Conservation (phyloP, 2,329 filamentous ascomycete genomes). For the Colletotrichum sp. region DNA sequence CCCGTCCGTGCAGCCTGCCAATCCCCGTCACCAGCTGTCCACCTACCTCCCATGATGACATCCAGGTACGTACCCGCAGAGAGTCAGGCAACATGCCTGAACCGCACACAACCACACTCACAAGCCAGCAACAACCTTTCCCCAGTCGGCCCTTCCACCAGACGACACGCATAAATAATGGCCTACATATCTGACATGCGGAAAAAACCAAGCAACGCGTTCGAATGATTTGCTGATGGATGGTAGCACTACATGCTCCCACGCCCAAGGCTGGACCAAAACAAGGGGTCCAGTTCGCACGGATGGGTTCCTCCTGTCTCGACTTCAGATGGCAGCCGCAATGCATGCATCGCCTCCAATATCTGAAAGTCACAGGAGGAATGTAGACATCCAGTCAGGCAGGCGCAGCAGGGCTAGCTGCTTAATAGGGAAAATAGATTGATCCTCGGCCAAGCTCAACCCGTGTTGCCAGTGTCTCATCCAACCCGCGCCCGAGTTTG, state of each 20-base stretch:
- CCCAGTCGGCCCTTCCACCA: background rate
- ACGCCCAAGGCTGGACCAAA: background rate
- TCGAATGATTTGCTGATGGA: background rate
- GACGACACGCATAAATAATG: background rate
- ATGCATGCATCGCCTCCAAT: background rate
- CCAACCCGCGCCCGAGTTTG: background rate
- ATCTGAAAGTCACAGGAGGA: background rate
- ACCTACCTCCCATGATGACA: background rate
- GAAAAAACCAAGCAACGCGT: background rate
- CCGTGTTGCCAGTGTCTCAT: background rate
- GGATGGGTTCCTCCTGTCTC: background rate
- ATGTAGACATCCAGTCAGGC: background rate
- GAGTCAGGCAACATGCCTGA: background rate
- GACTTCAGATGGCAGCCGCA: background rate
- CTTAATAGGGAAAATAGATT: background rate
- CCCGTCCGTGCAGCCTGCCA: background rate
- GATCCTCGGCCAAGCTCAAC: background rate
- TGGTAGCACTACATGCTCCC: background rate
- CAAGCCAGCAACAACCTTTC: background rate
- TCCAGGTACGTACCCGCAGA: background rate
- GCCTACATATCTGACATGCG: background rate
- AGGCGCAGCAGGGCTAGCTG: background rate
- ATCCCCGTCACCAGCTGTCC: background rate
- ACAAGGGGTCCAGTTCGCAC: background rate
- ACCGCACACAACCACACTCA: background rate